phyloP scores from a whole-genome alignment of 129 eudicot genomes.

The Pittosporum tobira region DNA sequence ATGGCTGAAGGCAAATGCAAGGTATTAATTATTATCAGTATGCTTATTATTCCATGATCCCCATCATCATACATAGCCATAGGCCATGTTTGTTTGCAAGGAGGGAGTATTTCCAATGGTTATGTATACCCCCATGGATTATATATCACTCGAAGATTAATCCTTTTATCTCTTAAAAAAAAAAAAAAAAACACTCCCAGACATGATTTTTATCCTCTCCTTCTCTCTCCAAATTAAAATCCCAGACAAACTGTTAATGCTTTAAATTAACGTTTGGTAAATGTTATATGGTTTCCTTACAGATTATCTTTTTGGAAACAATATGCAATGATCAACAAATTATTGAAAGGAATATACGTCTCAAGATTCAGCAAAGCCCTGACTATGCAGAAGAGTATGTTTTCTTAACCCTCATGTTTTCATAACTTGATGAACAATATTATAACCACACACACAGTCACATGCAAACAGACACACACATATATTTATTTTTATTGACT shows the following conservation, averaged over 20 bases:
- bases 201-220: too few relatives aligned
- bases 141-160: too few relatives aligned
- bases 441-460: background rate
- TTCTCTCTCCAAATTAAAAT: too few relatives aligned
- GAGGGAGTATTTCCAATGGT: background rate
- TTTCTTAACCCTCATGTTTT: background rate
- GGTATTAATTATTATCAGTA: too few relatives aligned
- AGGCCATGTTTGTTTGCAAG: background rate
- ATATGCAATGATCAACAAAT: conserved; percentile 73
- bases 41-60: conserved; percentile 3
- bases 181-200: too few relatives aligned
- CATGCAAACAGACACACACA: too few relatives aligned
- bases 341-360: conserved; percentile 97
- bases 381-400: conserved; percentile 96
- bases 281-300: conserved; percentile 13
- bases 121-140: background rate
- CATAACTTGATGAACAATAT: background rate
- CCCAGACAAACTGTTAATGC: background rate
- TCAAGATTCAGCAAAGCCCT: conserved; percentile 97
- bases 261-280: background rate
- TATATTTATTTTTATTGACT: conserved; percentile 4
- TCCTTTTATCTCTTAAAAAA: background rate
- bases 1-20: conserved; percentile 99
- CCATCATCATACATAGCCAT: background rate
- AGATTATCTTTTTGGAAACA: conserved; percentile 94